A percentile compares a stretch with the other conserved stretches of the same genome.
Evolutionary conservation across 176 grass and related monocot species (phyloP).

Genomic region (Urochloa ruziziensis): DNA sequence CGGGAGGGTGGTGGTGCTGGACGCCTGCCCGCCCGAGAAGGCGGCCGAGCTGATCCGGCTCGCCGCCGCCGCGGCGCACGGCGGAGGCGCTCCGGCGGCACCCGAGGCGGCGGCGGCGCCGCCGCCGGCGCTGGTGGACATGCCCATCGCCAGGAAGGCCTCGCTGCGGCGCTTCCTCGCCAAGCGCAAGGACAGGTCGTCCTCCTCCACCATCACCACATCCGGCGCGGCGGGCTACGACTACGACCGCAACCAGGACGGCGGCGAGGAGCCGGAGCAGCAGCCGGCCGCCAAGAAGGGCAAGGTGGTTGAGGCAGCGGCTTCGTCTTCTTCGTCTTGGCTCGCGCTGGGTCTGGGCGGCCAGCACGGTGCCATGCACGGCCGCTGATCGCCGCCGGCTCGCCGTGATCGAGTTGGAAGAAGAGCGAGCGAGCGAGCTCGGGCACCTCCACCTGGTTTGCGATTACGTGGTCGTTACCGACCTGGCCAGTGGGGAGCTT

Average conservation of each 20-base stretch:
- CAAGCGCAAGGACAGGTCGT: constrained; percentile 71
- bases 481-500: not conserved
- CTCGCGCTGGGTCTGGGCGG: constrained; percentile 41
- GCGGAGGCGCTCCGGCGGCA: not conserved
- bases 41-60: constrained; percentile 36
- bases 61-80: not conserved
- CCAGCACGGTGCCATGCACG: constrained; percentile 20
- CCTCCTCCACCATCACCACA: not conserved
- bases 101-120: too few species aligned
- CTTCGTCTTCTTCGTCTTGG: constrained; percentile 20
- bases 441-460: not conserved
- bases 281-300: not conserved
- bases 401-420: not conserved
- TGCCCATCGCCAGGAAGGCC: constrained; percentile 68
- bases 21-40: constrained; percentile 53
- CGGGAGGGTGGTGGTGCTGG: constrained; percentile 65
- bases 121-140: constrained; percentile 26
- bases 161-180: constrained; percentile 76
- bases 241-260: not conserved
- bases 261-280: not conserved
- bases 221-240: not conserved
- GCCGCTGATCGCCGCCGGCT: not conserved
- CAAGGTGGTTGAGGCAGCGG: not conserved
- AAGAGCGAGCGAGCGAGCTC: not conserved
- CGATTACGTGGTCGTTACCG: not conserved